These are phyloP conservation scores for Stevia rebaudiana DNA, from an alignment of 140 eudicot genomes.

Conservation along the genomic window DNA sequence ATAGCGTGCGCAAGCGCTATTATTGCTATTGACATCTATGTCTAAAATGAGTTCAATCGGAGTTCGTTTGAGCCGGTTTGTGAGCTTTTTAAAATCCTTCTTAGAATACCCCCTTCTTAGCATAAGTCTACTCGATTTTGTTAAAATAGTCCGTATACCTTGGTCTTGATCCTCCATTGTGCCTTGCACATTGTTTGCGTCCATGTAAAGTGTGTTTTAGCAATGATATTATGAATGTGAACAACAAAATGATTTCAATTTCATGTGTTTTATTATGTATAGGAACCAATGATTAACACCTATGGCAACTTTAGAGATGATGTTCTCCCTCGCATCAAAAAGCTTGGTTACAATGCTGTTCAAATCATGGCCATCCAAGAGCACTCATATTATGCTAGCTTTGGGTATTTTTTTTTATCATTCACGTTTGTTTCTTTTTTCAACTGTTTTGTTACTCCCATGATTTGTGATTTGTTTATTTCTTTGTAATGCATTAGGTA, in stretches of 20 bases:
- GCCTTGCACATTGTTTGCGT: neutral
- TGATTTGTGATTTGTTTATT: neutral
- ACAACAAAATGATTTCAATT: slow-evolving; percentile 1
- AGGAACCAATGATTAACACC: slow-evolving; percentile 91
- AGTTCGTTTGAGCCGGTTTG: too few relatives aligned
- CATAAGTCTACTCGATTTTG: too few relatives aligned
- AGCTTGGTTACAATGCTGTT: slow-evolving; percentile 95
- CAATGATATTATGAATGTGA: neutral
- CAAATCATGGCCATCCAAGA: slow-evolving; percentile 99
- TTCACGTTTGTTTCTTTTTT: neutral
- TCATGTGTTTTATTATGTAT: slow-evolving; percentile 26
- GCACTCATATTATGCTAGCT: slow-evolving; percentile 96
- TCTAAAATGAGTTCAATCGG: too few relatives aligned
- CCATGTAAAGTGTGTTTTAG: neutral
- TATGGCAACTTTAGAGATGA: slow-evolving; percentile 91
- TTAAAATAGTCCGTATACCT: too few relatives aligned
- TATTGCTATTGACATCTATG: too few relatives aligned
- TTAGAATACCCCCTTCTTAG: too few relatives aligned
- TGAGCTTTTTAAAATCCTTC: too few relatives aligned
- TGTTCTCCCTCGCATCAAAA: slow-evolving; percentile 90
- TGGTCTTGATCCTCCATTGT: too few relatives aligned
- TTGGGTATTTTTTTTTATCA: slow-evolving; percentile 53
- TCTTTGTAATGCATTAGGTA: slow-evolving; percentile 44
- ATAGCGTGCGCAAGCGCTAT: too few relatives aligned
- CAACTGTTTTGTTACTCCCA: neutral